Evolutionary conservation across 2,329 filamentous ascomycete genomes (phyloP).

Genomic region (Colletotrichum simmondsii): DNA sequence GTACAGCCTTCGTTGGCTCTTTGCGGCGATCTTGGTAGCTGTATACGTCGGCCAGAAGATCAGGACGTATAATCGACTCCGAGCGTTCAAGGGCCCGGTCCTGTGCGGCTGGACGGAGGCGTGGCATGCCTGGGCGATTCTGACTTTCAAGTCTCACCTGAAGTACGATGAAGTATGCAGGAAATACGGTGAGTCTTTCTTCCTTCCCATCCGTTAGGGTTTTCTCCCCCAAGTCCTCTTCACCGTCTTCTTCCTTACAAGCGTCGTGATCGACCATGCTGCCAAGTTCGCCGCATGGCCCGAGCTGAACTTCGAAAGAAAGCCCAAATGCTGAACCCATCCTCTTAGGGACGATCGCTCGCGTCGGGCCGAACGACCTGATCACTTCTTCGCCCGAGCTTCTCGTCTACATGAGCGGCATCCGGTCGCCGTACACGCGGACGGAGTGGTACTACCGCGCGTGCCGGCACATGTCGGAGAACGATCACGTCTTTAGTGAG

Average conservation of each 20-base stretch:
- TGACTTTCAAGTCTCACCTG: constrained; percentile 30
- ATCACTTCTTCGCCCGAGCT: constrained; percentile 51
- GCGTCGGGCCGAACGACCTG: constrained; percentile 55
- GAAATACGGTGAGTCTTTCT: constrained; percentile 18
- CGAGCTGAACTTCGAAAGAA: not conserved
- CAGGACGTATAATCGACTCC: constrained; percentile 22
- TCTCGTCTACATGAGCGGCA: constrained; percentile 44
- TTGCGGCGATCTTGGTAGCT: not conserved
- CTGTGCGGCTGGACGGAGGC: constrained; percentile 14
- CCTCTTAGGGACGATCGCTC: constrained; percentile 45
- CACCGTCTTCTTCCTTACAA: too few species aligned
- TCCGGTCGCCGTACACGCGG: constrained; percentile 48
- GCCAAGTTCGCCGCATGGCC: not conserved
- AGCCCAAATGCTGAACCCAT: too few species aligned
- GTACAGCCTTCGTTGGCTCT: constrained; percentile 20
- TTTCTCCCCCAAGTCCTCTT: not conserved
- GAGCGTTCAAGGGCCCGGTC: constrained; percentile 21
- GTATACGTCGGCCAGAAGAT: constrained; percentile 5
- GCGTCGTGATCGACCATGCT: too few species aligned
- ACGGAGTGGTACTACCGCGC: constrained; percentile 48
- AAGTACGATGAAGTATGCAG: constrained; percentile 23
- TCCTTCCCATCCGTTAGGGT: not conserved
- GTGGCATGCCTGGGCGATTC: constrained; percentile 18
- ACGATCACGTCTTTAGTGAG: constrained; percentile 48
- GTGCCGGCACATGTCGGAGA: constrained; percentile 47